Conservation (phyloP, 176 grass and related monocot species). For the Avena sativa region DNA sequence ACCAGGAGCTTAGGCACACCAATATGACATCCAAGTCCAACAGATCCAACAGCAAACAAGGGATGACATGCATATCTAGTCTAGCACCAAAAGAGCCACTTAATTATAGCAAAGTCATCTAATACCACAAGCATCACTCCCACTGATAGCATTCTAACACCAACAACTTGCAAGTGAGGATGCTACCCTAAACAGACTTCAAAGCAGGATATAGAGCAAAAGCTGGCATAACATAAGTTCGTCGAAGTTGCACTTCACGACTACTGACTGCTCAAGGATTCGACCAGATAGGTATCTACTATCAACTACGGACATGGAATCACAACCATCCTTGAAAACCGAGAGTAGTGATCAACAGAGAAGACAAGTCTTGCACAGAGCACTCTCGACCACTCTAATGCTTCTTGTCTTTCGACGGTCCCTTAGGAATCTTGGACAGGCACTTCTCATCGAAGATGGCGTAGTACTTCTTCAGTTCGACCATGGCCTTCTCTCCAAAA, state of each 20-base stretch:
- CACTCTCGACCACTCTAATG: slow-evolving; percentile 25
- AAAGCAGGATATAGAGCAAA: slow-evolving; percentile 11
- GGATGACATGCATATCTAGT: background rate
- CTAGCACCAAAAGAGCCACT: background rate
- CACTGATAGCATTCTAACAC: background rate
- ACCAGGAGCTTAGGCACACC: background rate
- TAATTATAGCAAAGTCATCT: background rate
- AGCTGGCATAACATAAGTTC: slow-evolving; percentile 26
- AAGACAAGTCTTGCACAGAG: background rate
- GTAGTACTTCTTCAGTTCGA: slow-evolving; percentile 79
- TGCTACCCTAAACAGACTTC: background rate
- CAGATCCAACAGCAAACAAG: background rate
- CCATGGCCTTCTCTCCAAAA: slow-evolving; percentile 75
- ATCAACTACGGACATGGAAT: slow-evolving; percentile 39
- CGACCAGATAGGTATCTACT: slow-evolving; percentile 36
- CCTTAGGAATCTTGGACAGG: slow-evolving; percentile 86
- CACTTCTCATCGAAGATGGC: slow-evolving; percentile 80
- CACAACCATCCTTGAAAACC: slow-evolving; percentile 47
- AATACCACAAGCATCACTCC: background rate
- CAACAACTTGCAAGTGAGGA: background rate
- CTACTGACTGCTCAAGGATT: slow-evolving; percentile 26
- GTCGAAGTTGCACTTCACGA: background rate
- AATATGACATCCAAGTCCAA: background rate
- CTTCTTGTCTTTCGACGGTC: slow-evolving; percentile 74
- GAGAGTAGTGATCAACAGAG: slow-evolving; percentile 34